Conservation (phyloP, 1,284 basidiomycete genomes). For the Rhodotorula sp. region DNA sequence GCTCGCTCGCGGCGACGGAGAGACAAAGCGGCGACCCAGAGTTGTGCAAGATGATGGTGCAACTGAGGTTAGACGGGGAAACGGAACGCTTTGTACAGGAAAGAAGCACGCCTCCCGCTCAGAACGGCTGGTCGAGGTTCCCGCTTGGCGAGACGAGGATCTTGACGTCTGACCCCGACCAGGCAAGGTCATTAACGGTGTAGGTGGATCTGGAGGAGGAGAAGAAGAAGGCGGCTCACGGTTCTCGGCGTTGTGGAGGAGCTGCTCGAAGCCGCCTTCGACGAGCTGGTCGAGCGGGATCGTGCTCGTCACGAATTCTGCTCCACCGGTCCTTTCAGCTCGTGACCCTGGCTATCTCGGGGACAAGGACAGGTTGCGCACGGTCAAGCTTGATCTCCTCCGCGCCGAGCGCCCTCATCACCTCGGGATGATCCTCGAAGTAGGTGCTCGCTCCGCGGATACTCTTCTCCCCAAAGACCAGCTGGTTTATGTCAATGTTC, state of each 20-base stretch:
- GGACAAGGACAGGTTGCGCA: neutral
- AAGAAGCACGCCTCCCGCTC: neutral
- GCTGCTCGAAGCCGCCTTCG: slow-evolving; percentile 47
- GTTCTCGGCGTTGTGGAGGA: slow-evolving; percentile 48
- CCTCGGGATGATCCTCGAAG: slow-evolving; percentile 44
- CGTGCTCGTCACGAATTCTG: slow-evolving; percentile 46
- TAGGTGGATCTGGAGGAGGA: neutral
- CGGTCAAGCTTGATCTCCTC: slow-evolving; percentile 46
- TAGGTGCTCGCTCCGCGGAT: slow-evolving; percentile 40
- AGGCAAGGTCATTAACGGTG: too few relatives aligned
- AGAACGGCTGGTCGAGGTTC: slow-evolving; percentile 24
- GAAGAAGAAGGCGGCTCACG: slow-evolving; percentile 21
- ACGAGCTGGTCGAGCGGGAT: slow-evolving; percentile 48
- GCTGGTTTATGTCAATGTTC: slow-evolving; percentile 44
- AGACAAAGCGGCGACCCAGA: neutral
- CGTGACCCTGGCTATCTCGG: neutral
- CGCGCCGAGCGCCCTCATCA: slow-evolving; percentile 45
- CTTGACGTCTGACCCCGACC: slow-evolving; percentile 30
- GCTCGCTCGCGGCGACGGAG: neutral
- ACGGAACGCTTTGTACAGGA: too few relatives aligned
- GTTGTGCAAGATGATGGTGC: neutral
- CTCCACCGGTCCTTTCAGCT: neutral
- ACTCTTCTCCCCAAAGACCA: slow-evolving; percentile 47
- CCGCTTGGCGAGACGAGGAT: slow-evolving; percentile 34
- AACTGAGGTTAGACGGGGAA: neutral